Evolutionary conservation across 1,284 basidiomycete species (phyloP), one percentile per base, ranked within the genome.

Genomic region (Apiotrichum domesticum): DNA sequence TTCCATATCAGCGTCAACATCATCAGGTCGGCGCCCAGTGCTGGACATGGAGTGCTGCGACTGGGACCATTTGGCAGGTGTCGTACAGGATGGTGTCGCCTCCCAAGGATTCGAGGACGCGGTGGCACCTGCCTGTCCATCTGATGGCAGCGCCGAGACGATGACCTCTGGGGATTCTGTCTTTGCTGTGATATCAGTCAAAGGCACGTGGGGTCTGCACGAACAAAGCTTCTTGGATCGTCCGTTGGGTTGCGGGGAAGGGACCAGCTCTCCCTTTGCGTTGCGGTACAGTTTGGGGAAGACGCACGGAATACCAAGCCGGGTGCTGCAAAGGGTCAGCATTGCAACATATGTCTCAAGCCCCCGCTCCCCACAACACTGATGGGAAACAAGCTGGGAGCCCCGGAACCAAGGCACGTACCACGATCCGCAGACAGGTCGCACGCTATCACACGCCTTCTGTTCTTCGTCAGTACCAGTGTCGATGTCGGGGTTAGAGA

Each of bases 161-260:
- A 37, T 37, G 10, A 33, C 10, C 37, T 58, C 57, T 15, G 57
- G 57, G 10, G 57, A 54, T 3, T 54, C 57, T 4, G 46, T 43
- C 14, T 50, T 51, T 11, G 57, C 57, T 42, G 33, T 35, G n/a
- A 37, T 32, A 33, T 46, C 43, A 34, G 14, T 21, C 21, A 21
- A 21, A 21, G 21, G 4, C 37, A 39, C 37, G 13, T 39, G 37
- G 37, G 32, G 29, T 6, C 21, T 2, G 13, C 29, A 62, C 58
- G 32, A 35, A 65, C 63, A 43, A 13, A 61, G 57, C 49, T 58
- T 58, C 48, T 63, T 63, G 4, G 58, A 61, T 4, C 62, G 52
- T 9, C 64, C 64, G 33, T 66, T 66, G 1, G 64, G 64, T 41
- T 66, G 64, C 6, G 64, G 64, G 1, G 55, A 56, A 10, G 64